phyloP scores from a whole-genome alignment of 306 rosid species.

The Acacia confusa region DNA sequence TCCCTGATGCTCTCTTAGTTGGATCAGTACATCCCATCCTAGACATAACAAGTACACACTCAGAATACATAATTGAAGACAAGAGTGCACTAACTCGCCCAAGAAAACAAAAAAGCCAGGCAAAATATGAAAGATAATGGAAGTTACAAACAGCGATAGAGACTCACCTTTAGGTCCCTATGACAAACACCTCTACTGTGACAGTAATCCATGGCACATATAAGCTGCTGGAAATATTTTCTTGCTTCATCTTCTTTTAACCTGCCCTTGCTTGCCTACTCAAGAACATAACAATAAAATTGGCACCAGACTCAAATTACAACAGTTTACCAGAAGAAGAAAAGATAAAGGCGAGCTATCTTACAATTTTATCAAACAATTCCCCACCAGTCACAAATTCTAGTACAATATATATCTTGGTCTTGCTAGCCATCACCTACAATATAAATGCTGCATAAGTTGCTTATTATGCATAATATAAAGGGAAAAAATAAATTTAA shows the following conservation, averaged over 20 bases:
- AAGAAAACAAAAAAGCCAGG: background rate
- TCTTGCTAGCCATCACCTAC: conserved; percentile 91
- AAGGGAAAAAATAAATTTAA: background rate
- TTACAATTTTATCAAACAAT: conserved; percentile 75
- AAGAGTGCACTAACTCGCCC: too few species aligned
- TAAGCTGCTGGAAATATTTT: conserved; percentile 77
- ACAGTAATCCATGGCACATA: conserved; percentile 72
- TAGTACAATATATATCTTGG: conserved; percentile 70
- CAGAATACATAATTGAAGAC: background rate
- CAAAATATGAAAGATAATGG: background rate
- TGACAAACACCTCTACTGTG: conserved; percentile 78
- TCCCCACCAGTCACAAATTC: conserved; percentile 76
- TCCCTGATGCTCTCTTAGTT: background rate
- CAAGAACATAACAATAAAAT: conserved; percentile 9
- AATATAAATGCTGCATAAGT: conserved; percentile 31
- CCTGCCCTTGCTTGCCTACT: conserved; percentile 64
- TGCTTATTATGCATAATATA: conserved; percentile 19
- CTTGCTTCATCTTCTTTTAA: conserved; percentile 76
- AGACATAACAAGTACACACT: background rate
- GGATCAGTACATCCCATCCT: background rate
- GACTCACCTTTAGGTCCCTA: conserved; percentile 67
- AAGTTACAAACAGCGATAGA: background rate
- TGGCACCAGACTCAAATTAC: background rate
- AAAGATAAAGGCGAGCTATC: conserved; percentile 26
- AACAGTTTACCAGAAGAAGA: background rate